These are phyloP conservation scores for Diaporthe sp. DNA, from an alignment of 2,329 filamentous ascomycete genomes.

Conservation along the genomic window DNA sequence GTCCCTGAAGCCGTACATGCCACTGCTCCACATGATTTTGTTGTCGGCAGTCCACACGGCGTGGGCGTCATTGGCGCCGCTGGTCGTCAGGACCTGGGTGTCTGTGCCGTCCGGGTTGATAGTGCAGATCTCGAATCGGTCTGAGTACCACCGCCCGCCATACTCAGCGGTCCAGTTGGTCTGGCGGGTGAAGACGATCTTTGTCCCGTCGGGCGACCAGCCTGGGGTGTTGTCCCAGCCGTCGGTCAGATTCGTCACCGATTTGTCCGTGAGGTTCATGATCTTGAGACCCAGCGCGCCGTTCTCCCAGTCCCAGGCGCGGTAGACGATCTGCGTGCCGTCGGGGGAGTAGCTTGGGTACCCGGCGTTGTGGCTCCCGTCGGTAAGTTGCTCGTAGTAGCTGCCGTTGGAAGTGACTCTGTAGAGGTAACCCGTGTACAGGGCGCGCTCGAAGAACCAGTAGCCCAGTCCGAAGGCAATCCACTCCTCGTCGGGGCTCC, in stretches of 20 bases:
- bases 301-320: slow-evolving; percentile 45
- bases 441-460: slow-evolving; percentile 56
- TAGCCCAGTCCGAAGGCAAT: slow-evolving; percentile 56
- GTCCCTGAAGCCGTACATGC: slow-evolving; percentile 59
- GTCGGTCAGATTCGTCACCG: slow-evolving; percentile 50
- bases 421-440: slow-evolving; percentile 41
- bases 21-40: slow-evolving; percentile 56
- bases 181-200: slow-evolving; percentile 56
- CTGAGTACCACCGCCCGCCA: slow-evolving; percentile 37
- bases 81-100: slow-evolving; percentile 51
- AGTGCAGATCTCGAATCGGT: slow-evolving; percentile 57
- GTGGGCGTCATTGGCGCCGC: slow-evolving; percentile 58
- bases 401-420: slow-evolving; percentile 37
- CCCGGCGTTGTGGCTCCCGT: slow-evolving; percentile 51
- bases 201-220: slow-evolving; percentile 55
- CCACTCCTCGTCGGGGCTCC: slow-evolving; percentile 54
- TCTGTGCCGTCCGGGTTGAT: slow-evolving; percentile 57
- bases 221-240: slow-evolving; percentile 56
- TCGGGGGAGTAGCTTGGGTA: slow-evolving; percentile 57
- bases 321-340: slow-evolving; percentile 54
- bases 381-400: slow-evolving; percentile 50
- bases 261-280: slow-evolving; percentile 47
- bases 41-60: slow-evolving; percentile 59
- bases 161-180: slow-evolving; percentile 43
- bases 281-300: slow-evolving; percentile 52